Percentiles rank a stretch among this genome's conserved stretches.
phyloP scores from a whole-genome alignment of 306 rosid genomes.

The Boehmeria nivea region DNA sequence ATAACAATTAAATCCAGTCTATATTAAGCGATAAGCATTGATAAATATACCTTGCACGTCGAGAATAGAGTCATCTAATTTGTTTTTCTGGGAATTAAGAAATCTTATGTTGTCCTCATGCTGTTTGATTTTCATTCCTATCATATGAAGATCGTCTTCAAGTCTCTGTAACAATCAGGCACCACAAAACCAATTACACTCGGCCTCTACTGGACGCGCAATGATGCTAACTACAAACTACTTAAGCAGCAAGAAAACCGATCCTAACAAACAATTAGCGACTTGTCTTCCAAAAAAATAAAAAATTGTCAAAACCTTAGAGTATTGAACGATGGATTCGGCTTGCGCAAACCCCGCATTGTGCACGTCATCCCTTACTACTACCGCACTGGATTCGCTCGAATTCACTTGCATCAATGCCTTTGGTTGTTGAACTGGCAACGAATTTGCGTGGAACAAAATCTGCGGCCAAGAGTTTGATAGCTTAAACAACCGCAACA shows the following conservation, averaged over 20 bases:
- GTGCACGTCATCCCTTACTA: not conserved
- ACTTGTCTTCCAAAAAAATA: too few relatives aligned
- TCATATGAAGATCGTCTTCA: slow-evolving; percentile 60
- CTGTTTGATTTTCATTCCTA: slow-evolving; percentile 67
- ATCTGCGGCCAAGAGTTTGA: not conserved
- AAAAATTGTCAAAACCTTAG: not conserved
- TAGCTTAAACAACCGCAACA: too few relatives aligned
- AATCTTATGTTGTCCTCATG: slow-evolving; percentile 59
- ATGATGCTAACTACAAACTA: not conserved
- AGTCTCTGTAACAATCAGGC: slow-evolving; percentile 53
- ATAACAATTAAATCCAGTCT: too few relatives aligned
- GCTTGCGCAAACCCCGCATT: slow-evolving; percentile 5
- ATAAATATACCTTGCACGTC: slow-evolving; percentile 61
- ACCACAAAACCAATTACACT: slow-evolving; percentile 13
- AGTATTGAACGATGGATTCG: slow-evolving; percentile 7
- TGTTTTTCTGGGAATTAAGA: slow-evolving; percentile 49
- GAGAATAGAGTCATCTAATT: slow-evolving; percentile 62
- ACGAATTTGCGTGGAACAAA: not conserved
- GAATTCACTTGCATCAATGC: slow-evolving; percentile 3
- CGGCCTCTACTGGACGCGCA: not conserved
- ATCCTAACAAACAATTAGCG: not conserved
- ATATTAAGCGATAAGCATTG: not conserved
- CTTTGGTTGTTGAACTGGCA: not conserved
- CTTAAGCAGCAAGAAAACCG: not conserved
- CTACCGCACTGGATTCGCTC: not conserved